phyloP scores from a whole-genome alignment of 495 filamentous ascomycete genomes.

The Bathelium albidoporum region DNA sequence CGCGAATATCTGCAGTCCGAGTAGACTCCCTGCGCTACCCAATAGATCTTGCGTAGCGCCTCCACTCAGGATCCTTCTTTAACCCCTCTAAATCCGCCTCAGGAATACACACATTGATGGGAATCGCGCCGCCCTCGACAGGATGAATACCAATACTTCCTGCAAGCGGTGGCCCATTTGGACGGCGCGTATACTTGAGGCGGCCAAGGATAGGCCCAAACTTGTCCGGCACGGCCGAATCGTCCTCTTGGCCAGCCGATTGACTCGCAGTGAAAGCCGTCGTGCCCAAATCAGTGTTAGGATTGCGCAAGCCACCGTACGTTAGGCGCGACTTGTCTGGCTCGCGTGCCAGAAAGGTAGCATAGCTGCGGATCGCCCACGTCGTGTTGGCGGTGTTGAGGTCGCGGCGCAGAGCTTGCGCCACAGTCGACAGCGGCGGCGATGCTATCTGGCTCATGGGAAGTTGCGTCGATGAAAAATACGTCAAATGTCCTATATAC shows the following conservation, averaged over 20 bases:
- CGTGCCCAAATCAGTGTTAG: neutral
- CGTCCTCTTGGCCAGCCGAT: neutral
- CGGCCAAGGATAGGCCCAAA: neutral
- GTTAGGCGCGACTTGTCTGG: slow-evolving; percentile 31
- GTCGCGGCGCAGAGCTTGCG: slow-evolving; percentile 24
- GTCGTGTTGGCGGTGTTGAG: slow-evolving; percentile 25
- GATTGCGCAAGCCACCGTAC: slow-evolving; percentile 22
- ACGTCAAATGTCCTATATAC: slow-evolving; percentile 35
- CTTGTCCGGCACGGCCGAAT: neutral
- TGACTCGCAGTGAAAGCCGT: slow-evolving; percentile 1
- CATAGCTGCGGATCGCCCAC: slow-evolving; percentile 32
- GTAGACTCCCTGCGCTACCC: neutral
- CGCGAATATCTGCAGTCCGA: no score
- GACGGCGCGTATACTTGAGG: neutral
- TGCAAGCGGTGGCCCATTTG: neutral
- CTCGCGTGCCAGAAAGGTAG: slow-evolving; percentile 30
- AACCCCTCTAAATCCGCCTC: neutral
- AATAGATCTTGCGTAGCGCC: neutral
- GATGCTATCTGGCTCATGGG: slow-evolving; percentile 16
- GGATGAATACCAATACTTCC: neutral
- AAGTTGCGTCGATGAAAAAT: slow-evolving; percentile 21
- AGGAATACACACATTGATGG: neutral
- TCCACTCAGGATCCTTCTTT: neutral
- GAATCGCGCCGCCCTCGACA: neutral
- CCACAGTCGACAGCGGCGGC: slow-evolving; percentile 22